Conservation (phyloP, 2,329 filamentous ascomycete species). For the Zymoseptoria brevis region DNA sequence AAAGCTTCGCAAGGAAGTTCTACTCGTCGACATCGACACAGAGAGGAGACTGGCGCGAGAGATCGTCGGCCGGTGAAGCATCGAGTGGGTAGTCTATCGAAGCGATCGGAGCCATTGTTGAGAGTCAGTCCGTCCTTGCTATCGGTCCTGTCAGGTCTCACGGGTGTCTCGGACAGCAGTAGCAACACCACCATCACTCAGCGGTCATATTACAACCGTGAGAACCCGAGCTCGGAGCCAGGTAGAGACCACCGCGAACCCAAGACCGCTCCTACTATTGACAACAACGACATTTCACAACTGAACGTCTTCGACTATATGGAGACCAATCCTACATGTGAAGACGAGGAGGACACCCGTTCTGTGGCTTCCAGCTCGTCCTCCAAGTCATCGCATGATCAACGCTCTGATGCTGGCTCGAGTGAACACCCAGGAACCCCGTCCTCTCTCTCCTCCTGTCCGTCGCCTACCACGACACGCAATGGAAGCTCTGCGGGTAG, state of each 20-base stretch:
- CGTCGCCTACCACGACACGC: slow-evolving; percentile 23
- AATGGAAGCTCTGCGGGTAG: slow-evolving; percentile 17
- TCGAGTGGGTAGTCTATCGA: slow-evolving; percentile 28
- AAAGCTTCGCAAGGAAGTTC: slow-evolving; percentile 10
- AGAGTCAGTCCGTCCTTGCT: slow-evolving; percentile 35
- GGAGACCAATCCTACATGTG: slow-evolving; percentile 13
- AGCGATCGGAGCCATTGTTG: slow-evolving; percentile 26
- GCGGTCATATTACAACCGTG: slow-evolving; percentile 28
- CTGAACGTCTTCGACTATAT: slow-evolving; percentile 27
- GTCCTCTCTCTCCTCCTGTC: slow-evolving; percentile 25
- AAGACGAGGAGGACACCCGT: slow-evolving; percentile 16
- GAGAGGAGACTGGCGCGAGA: slow-evolving; percentile 11
- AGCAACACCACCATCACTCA: slow-evolving; percentile 42
- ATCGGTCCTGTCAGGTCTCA: slow-evolving; percentile 36
- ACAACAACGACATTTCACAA: slow-evolving; percentile 1
- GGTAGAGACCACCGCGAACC: slow-evolving; percentile 10
- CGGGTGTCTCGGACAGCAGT: slow-evolving; percentile 35
- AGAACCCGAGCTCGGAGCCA: slow-evolving; percentile 2
- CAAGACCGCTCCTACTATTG: slow-evolving; percentile 3
- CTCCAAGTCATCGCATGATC: slow-evolving; percentile 25
- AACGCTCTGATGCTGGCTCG: slow-evolving; percentile 25
- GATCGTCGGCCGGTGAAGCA: slow-evolving; percentile 26
- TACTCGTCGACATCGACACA: slow-evolving; percentile 9
- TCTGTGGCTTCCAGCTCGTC: slow-evolving; percentile 20
- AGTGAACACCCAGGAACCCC: slow-evolving; percentile 26